phyloP scores from a whole-genome alignment of 1,284 basidiomycete genomes.

The Microbotryum scabiosae region DNA sequence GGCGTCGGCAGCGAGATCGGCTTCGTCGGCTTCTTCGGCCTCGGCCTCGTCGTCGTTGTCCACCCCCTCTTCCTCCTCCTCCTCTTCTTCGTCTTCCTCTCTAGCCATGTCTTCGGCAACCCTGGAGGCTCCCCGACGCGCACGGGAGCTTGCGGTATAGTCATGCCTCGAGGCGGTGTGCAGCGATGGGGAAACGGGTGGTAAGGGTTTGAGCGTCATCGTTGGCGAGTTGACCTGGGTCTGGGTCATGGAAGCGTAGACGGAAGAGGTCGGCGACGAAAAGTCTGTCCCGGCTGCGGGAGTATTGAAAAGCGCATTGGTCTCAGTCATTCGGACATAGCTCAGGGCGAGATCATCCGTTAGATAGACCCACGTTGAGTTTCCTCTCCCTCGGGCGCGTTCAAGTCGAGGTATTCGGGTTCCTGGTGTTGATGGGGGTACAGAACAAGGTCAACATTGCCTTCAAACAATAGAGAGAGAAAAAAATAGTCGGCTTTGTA shows the following conservation, averaged over 20 bases:
- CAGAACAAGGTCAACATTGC: not conserved
- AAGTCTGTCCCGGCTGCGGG: not conserved
- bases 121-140: no score
- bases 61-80: no score
- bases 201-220: constrained; percentile 4
- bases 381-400: constrained; percentile 24
- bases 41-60: not conserved
- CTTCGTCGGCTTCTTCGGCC: not conserved
- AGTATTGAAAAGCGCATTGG: not conserved
- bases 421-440: constrained; percentile 9
- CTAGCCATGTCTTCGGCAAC: no score
- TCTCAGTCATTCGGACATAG: not conserved
- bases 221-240: constrained; percentile 20
- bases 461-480: not conserved
- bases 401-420: constrained; percentile 42
- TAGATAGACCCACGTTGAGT: not conserved
- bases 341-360: not conserved
- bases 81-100: no score
- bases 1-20: not conserved
- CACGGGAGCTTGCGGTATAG: not conserved
- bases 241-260: constrained; percentile 20
- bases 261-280: constrained; percentile 21
- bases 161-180: not conserved
- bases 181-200: not conserved
- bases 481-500: not conserved